Conservation (phyloP, 1,284 basidiomycete genomes). For the Rhodotorula sp. region DNA sequence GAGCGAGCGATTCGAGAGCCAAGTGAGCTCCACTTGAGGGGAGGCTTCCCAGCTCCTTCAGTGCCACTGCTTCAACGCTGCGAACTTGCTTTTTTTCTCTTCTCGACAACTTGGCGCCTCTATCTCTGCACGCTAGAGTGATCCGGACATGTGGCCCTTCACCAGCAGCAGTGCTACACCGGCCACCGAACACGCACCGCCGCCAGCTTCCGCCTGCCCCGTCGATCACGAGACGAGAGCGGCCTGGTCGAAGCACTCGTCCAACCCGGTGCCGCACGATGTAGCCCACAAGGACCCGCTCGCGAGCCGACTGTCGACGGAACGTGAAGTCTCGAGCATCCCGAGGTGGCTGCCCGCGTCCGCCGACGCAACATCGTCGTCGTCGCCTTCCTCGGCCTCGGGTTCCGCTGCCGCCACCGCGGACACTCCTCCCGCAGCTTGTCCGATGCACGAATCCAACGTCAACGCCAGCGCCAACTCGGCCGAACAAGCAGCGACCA, state of each 20-base stretch:
- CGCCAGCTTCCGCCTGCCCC: conserved; percentile 37
- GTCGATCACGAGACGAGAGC: conserved; percentile 50
- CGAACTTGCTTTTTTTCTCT: too few relatives aligned
- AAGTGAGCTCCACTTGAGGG: not conserved
- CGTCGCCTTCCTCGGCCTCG: conserved; percentile 18
- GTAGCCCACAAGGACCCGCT: conserved; percentile 54
- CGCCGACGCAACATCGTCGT: not conserved
- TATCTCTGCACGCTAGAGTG: not conserved
- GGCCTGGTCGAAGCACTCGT: conserved; percentile 49
- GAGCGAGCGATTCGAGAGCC: not conserved
- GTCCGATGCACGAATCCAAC: conserved; percentile 20
- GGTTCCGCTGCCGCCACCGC: conserved; percentile 7
- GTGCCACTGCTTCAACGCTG: not conserved
- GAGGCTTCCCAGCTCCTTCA: not conserved
- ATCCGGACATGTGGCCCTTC: conserved; percentile 12
- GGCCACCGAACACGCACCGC: not conserved
- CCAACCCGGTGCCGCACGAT: conserved; percentile 17
- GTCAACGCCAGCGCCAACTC: conserved; percentile 15
- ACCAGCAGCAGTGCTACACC: conserved; percentile 3
- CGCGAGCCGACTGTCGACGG: conserved; percentile 46
- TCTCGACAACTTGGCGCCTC: too few relatives aligned
- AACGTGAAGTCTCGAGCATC: conserved; percentile 84
- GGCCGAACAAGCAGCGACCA: conserved; percentile 26
- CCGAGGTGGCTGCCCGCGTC: conserved; percentile 57
- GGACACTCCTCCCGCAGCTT: conserved; percentile 23